phyloP scores from a whole-genome alignment of 352 stramenopile species.

The Phytophthora meadii region DNA sequence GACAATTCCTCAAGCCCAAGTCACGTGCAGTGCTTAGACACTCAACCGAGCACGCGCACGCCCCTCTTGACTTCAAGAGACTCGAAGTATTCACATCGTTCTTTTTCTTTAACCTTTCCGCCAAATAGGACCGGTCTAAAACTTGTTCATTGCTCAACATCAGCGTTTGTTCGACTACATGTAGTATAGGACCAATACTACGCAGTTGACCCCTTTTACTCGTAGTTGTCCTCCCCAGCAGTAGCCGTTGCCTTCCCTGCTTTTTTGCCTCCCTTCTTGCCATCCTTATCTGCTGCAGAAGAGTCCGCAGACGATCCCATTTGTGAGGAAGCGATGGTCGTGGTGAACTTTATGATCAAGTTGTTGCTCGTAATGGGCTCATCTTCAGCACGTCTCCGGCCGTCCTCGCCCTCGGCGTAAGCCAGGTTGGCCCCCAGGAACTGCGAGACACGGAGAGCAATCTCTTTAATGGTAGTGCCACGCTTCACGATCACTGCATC shows the following conservation, averaged over 20 bases:
- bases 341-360: conserved; percentile 84
- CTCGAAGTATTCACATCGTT: conserved; percentile 39
- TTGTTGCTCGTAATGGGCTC: conserved; percentile 66
- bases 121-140: conserved; percentile 29
- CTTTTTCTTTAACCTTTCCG: conserved; percentile 24
- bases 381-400: conserved; percentile 74
- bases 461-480: conserved; percentile 80
- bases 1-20: conserved; percentile 43
- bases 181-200: background rate
- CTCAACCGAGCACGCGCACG: conserved; percentile 8
- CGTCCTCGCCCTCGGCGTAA: conserved; percentile 85
- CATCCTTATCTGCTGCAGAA: conserved; percentile 33
- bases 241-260: conserved; percentile 24
- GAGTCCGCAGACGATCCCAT: conserved; percentile 4
- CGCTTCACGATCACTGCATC: conserved; percentile 80
- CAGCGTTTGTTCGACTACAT: background rate
- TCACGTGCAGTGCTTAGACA: conserved; percentile 47
- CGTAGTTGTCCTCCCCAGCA: conserved; percentile 32
- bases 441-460: conserved; percentile 71
- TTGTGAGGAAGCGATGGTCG: conserved; percentile 51
- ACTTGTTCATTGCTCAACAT: conserved; percentile 28
- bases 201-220: conserved; percentile 10
- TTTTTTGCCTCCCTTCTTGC: conserved; percentile 48
- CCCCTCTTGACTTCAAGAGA: conserved; percentile 35
- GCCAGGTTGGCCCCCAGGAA: conserved; percentile 80